Percentiles rank a stretch among this genome's conserved stretches.
Evolutionary conservation across 768 basidiomycete genomes (phyloP).

Genomic region (Suillus brevipes): DNA sequence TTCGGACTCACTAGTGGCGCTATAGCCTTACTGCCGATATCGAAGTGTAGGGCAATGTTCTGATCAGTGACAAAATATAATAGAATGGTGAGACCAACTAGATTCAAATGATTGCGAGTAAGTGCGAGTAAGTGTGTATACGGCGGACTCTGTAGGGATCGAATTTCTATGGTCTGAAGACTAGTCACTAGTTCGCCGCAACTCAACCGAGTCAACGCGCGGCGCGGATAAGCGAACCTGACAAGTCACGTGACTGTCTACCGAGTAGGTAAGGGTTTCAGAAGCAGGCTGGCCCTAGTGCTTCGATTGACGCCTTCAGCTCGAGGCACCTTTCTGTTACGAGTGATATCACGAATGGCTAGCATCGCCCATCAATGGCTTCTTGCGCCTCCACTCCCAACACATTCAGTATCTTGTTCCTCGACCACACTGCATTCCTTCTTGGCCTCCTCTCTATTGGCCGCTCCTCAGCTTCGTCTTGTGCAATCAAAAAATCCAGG

Average conservation of each 20-base stretch:
- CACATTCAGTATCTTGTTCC: conserved; percentile 12
- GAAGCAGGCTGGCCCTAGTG: too few species aligned
- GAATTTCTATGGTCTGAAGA: not conserved
- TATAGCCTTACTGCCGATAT: not conserved
- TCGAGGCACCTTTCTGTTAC: not conserved
- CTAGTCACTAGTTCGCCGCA: too few species aligned
- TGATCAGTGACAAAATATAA: not conserved
- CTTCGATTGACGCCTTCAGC: too few species aligned
- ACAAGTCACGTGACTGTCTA: too few species aligned
- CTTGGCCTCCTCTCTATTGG: conserved; percentile 6
- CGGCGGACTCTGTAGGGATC: too few species aligned
- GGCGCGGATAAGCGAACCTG: too few species aligned
- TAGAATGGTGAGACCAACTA: not conserved
- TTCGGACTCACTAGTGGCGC: not conserved
- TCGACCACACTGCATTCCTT: conserved; percentile 9
- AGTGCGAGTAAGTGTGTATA: too few species aligned
- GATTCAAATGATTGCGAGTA: not conserved
- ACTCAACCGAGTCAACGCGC: too few species aligned
- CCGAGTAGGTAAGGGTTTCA: too few species aligned
- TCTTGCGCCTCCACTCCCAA: conserved; percentile 12
- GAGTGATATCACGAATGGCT: not conserved
- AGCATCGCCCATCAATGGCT: conserved; percentile 7
- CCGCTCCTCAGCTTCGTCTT: conserved; percentile 7
- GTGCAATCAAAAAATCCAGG: conserved; percentile 5
- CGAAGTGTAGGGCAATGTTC: not conserved